Evolutionary conservation across 495 filamentous ascomycete species (phyloP).

Genomic region (Evernia prunastri): DNA sequence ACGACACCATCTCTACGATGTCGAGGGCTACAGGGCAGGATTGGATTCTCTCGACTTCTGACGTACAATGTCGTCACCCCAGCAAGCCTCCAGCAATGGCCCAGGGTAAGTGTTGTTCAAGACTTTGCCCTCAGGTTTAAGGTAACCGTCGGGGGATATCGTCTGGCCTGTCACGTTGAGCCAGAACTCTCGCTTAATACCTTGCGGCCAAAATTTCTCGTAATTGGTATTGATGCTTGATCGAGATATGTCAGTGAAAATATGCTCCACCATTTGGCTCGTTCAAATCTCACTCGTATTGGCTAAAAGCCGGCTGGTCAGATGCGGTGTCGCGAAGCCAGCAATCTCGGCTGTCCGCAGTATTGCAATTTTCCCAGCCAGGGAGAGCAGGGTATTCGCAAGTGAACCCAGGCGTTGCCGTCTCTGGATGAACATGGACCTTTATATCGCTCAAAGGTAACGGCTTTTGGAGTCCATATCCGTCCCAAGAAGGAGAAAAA

Average conservation of each 20-base stretch:
- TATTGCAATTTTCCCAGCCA: conserved; percentile 15
- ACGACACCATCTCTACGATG: neutral
- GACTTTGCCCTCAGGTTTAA: conserved; percentile 20
- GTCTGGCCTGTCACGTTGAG: conserved; percentile 15
- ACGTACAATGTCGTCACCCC: conserved; percentile 26
- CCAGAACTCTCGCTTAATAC: conserved; percentile 19
- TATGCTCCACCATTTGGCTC: neutral
- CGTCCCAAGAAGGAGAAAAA: neutral
- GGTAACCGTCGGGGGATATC: conserved; percentile 20
- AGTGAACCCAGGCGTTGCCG: neutral
- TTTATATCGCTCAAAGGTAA: neutral
- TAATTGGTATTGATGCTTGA: conserved; percentile 53
- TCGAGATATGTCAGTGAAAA: conserved; percentile 29
- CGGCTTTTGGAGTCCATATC: conserved; percentile 11
- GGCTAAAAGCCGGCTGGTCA: conserved; percentile 5
- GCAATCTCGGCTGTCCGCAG: conserved; percentile 5
- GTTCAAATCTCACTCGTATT: conserved; percentile 10
- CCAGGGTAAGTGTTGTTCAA: conserved; percentile 24
- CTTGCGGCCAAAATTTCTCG: conserved; percentile 38
- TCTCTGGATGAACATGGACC: conserved; percentile 1
- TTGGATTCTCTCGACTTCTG: conserved; percentile 6
- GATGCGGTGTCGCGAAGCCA: conserved; percentile 25
- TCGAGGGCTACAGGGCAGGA: conserved; percentile 24
- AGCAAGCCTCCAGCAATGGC: conserved; percentile 24
- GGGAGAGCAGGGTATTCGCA: conserved; percentile 19